phyloP scores from a whole-genome alignment of 768 basidiomycete genomes.

The Tubosaeta sp. region DNA sequence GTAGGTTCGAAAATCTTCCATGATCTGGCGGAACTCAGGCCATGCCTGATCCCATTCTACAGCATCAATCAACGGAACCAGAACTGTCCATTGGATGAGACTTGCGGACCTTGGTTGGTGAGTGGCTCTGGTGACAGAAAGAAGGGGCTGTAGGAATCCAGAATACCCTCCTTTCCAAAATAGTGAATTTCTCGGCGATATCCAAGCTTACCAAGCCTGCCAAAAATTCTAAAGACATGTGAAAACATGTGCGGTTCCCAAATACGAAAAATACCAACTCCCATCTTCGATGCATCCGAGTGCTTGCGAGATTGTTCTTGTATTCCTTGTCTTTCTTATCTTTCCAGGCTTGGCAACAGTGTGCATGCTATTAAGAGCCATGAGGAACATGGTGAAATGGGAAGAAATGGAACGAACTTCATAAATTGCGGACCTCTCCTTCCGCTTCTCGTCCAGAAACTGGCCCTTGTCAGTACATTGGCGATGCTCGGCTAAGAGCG shows the following conservation, averaged over 20 bases:
- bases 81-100: background rate
- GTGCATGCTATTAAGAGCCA: conserved; percentile 1
- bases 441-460: background rate
- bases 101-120: conserved; percentile 5
- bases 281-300: background rate
- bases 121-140: conserved; percentile 5
- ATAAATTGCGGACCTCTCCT: background rate
- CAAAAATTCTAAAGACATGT: conserved; percentile 2
- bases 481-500: conserved; percentile 5
- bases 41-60: conserved; percentile 12
- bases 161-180: background rate
- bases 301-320: background rate
- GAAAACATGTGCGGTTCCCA: background rate
- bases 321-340: background rate
- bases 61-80: background rate
- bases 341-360: background rate
- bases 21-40: background rate
- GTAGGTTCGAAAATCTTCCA: background rate
- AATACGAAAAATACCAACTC: background rate
- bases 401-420: background rate
- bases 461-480: background rate
- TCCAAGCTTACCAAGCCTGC: conserved; percentile 3
- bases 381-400: background rate
- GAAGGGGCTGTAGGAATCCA: background rate
- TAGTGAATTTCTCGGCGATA: conserved; percentile 2